A percentile compares a stretch with the other conserved stretches of the same genome.
Conservation (phyloP, 345 rosid species). For the Ceriops tagal region DNA sequence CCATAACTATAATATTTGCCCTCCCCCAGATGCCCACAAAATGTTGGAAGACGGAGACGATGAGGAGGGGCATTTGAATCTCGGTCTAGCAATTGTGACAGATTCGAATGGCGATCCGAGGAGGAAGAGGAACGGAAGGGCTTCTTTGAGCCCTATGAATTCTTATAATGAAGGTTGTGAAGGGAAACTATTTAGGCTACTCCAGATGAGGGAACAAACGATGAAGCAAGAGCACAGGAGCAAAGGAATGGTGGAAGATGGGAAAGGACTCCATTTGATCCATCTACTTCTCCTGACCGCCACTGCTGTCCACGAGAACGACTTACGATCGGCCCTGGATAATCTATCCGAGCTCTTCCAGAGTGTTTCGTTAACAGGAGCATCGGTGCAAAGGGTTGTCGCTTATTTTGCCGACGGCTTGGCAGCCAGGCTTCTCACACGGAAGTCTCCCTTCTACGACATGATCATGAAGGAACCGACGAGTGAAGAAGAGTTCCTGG, state of each 20-base stretch:
- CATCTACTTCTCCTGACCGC: slow-evolving; percentile 55
- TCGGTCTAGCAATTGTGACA: slow-evolving; percentile 46
- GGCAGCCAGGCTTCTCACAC: slow-evolving; percentile 45
- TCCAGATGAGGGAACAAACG: slow-evolving; percentile 58
- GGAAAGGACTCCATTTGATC: slow-evolving; percentile 56
- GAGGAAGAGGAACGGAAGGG: slow-evolving; percentile 38
- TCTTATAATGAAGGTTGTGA: slow-evolving; percentile 25
- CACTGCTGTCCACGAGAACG: slow-evolving; percentile 45
- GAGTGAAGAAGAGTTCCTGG: slow-evolving; percentile 40
- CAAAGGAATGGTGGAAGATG: slow-evolving; percentile 28
- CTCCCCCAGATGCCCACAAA: background rate
- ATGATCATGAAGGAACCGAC: slow-evolving; percentile 57
- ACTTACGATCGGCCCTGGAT: slow-evolving; percentile 29
- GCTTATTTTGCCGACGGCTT: slow-evolving; percentile 60
- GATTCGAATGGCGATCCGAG: slow-evolving; percentile 9
- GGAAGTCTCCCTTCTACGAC: slow-evolving; percentile 50
- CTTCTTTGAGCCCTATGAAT: slow-evolving; percentile 2
- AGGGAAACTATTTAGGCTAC: slow-evolving; percentile 44
- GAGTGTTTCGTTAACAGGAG: slow-evolving; percentile 44
- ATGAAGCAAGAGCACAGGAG: slow-evolving; percentile 32
- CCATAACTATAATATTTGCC: slow-evolving; percentile 6
- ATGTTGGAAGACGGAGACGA: slow-evolving; percentile 28
- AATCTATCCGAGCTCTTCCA: slow-evolving; percentile 44
- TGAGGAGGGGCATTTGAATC: slow-evolving; percentile 36
- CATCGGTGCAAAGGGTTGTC: slow-evolving; percentile 59